Conservation (phyloP, 192 early-diverging fungal genomes). For the Backusella tarrabulga region DNA sequence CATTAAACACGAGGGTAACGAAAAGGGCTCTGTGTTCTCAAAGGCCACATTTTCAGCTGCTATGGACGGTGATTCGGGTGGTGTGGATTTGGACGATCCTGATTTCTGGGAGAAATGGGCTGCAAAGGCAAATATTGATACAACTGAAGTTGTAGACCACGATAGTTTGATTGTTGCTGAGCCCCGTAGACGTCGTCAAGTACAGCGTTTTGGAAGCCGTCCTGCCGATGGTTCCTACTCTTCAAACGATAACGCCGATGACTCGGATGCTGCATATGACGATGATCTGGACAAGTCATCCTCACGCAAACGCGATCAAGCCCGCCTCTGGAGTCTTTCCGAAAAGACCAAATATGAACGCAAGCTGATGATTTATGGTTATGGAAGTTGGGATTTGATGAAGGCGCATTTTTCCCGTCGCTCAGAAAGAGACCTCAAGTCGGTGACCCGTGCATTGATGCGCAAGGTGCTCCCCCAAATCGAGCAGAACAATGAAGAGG, state of each 20-base stretch:
- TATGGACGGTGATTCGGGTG: slow-evolving; percentile 27
- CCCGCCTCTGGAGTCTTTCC: slow-evolving; percentile 50
- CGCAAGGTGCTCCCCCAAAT: slow-evolving; percentile 50
- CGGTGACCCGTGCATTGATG: slow-evolving; percentile 53
- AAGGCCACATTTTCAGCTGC: slow-evolving; percentile 76
- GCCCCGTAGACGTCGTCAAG: slow-evolving; percentile 66
- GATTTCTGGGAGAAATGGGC: slow-evolving; percentile 92
- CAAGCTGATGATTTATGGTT: slow-evolving; percentile 64
- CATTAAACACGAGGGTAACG: slow-evolving; percentile 70
- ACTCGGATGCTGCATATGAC: slow-evolving; percentile 45
- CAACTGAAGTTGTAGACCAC: slow-evolving; percentile 50
- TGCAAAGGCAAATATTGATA: slow-evolving; percentile 67
- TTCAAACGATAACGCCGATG: slow-evolving; percentile 44
- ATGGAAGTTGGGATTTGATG: slow-evolving; percentile 66
- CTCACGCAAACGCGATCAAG: slow-evolving; percentile 37
- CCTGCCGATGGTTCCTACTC: slow-evolving; percentile 38
- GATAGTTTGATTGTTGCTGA: slow-evolving; percentile 68
- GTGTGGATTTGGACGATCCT: slow-evolving; percentile 81
- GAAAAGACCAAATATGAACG: slow-evolving; percentile 59
- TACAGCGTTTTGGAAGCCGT: slow-evolving; percentile 46
- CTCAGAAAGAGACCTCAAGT: slow-evolving; percentile 54
- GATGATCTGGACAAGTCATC: slow-evolving; percentile 39
- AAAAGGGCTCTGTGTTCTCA: slow-evolving; percentile 78
- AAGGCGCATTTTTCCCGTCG: slow-evolving; percentile 54
- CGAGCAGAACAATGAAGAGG: slow-evolving; percentile 48